Evolutionary conservation across 805 yeast species (phyloP).

Genomic region (Kockiozyma suomiensis): DNA sequence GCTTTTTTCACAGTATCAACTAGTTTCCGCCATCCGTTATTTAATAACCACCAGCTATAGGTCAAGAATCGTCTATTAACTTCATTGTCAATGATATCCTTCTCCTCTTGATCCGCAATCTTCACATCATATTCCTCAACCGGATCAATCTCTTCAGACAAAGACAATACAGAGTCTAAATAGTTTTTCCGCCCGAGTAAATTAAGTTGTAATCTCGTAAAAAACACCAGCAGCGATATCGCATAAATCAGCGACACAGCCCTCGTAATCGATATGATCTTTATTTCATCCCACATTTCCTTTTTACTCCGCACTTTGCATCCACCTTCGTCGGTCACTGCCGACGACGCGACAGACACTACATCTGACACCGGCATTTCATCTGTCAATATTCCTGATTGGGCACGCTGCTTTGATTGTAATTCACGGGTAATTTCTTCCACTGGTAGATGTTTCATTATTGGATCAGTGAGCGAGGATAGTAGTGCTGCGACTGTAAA

Average conservation of each 20-base stretch:
- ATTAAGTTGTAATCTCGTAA: conserved; percentile 84
- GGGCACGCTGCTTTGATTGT: not conserved
- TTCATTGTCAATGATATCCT: conserved; percentile 38
- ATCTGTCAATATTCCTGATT: not conserved
- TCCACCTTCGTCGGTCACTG: conserved; percentile 30
- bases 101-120: conserved; percentile 25
- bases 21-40: conserved; percentile 75
- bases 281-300: conserved; percentile 82
- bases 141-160: conserved; percentile 23
- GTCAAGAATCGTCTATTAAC: conserved; percentile 80
- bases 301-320: conserved; percentile 50
- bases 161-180: conserved; percentile 62
- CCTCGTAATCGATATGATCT: conserved; percentile 71
- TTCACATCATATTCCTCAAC: conserved; percentile 37
- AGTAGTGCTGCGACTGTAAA: conserved; percentile 79
- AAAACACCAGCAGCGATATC: conserved; percentile 66
- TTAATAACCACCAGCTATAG: conserved; percentile 90
- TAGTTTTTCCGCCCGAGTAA: conserved; percentile 86
- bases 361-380: conserved; percentile 8
- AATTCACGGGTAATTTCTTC: conserved; percentile 59
- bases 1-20: conserved; percentile 55
- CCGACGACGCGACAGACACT: conserved; percentile 23
- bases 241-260: conserved; percentile 71
- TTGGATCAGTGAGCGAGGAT: conserved; percentile 71
- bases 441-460: conserved; percentile 64